Evolutionary conservation across 2,329 filamentous ascomycete species (phyloP), one percentile per base, ranked within the genome.

Genomic region (Colletotrichum sp.): DNA sequence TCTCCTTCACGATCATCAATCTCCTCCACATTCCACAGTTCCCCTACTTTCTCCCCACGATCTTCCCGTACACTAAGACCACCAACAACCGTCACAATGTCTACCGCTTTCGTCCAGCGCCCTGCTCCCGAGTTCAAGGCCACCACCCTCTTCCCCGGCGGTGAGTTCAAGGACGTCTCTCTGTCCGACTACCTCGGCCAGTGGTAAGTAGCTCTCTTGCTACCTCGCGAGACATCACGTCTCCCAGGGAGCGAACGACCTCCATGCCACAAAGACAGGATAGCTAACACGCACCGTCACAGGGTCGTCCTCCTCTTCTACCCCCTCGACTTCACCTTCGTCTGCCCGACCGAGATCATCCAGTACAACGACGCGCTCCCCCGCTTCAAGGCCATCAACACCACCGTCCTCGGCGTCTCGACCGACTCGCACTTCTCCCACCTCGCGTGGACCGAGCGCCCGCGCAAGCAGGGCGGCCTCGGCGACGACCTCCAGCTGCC

Each of bases 241-340:
- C 34, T 34, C 21, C 28, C 21, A 52, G n/a, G 1, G 43, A 52
- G 43, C 10, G 9, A 60, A 21, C 5, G 6, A 12, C 2, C 10
- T 28, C 26, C 16, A 13, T 32, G 13, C 16, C 28, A 60, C 28
- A 32, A 24, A 62, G 58, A 34, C 30, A 9, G 13, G 13, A 1
- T 12, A 43, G 24, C 73, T 75, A 65, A 73, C 56, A 21, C 26
- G 30, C 21, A 67, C 24, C 5, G 34, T 61, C n/a, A 13, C 30
- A 87, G 92, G 92, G 89, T 93, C 75, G 87, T 93, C 79, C 90
- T 93, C 38, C 89, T 91, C 78, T 93, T 93, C 87, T 91, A 93
- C 83, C 92, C 92, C 73, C 91, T 92, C 85, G 91, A 92, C 80
- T 93, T 92, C 88, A 93, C 91, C 79, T 93, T 93, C 79, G 91